Conservation (phyloP, 2,329 filamentous ascomycete species). For the Diaporthe helianthi region DNA sequence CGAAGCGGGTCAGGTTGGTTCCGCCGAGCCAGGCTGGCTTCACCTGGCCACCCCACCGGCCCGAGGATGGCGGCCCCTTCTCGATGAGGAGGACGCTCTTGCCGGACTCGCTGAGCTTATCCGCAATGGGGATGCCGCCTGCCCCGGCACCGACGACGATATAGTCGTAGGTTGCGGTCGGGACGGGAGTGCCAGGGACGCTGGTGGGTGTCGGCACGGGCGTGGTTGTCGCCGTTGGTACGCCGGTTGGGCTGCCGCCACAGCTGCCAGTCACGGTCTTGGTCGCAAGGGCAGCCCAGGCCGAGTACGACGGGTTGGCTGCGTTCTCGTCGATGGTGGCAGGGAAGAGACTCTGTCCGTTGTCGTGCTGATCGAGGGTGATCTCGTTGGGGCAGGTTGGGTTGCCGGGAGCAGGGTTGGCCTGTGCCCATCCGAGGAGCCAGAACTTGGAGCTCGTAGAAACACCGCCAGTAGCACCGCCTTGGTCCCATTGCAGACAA, state of each 20-base stretch:
- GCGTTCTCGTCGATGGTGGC: conserved; percentile 37
- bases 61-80: conserved; percentile 63
- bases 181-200: conserved; percentile 38
- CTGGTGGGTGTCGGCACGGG: background rate
- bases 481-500: conserved; percentile 56
- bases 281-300: conserved; percentile 44
- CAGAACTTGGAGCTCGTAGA: conserved; percentile 41
- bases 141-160: conserved; percentile 67
- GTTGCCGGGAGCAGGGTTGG: conserved; percentile 48
- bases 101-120: conserved; percentile 65
- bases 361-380: conserved; percentile 44
- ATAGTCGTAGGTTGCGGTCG: conserved; percentile 61
- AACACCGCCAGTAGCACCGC: conserved; percentile 49
- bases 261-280: conserved; percentile 42
- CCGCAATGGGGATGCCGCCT: conserved; percentile 65
- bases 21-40: conserved; percentile 63
- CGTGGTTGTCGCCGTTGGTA: conserved; percentile 16
- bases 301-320: conserved; percentile 42
- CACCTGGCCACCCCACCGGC: conserved; percentile 64
- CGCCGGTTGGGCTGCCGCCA: conserved; percentile 36
- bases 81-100: conserved; percentile 66
- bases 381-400: conserved; percentile 43
- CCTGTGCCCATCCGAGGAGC: conserved; percentile 59
- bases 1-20: conserved; percentile 67
- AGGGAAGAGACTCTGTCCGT: conserved; percentile 43